Conservation (phyloP, 169 alveolate genomes). For the Eimeria praecox region DNA sequence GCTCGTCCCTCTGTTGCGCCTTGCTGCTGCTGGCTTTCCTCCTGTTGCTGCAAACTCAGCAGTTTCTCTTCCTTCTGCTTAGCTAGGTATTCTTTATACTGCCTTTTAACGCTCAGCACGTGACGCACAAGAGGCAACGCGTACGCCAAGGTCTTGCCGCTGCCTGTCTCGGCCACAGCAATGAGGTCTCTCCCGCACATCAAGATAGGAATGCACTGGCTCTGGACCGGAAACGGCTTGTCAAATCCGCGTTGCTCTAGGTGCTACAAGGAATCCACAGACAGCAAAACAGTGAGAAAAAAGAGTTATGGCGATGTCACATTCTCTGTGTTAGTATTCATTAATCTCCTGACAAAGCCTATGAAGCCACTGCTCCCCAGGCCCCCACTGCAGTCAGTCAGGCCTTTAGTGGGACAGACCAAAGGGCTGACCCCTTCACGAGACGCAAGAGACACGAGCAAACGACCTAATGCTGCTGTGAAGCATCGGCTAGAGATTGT, state of each 20-base stretch:
- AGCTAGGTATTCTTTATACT: slow-evolving; percentile 81
- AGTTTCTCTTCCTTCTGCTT: slow-evolving; percentile 67
- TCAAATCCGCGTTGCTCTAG: slow-evolving; percentile 94
- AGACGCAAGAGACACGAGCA: not conserved
- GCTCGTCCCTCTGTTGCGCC: slow-evolving; percentile 10
- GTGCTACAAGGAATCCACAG: slow-evolving; percentile 44
- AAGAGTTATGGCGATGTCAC: not conserved
- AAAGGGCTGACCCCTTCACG: not conserved
- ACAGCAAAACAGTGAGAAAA: not conserved
- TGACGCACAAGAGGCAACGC: slow-evolving; percentile 98
- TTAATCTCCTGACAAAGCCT: not conserved
- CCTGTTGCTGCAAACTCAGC: slow-evolving; percentile 57
- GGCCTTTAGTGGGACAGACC: not conserved
- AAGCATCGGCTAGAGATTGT: not conserved
- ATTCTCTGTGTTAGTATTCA: not conserved
- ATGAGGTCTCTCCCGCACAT: slow-evolving; percentile 98
- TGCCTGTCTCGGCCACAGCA: slow-evolving; percentile 99
- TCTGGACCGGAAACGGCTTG: slow-evolving; percentile 98
- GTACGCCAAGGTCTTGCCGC: slow-evolving; percentile 99
- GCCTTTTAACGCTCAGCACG: slow-evolving; percentile 95
- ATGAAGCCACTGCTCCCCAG: not conserved
- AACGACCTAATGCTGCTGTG: not conserved
- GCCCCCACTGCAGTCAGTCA: not conserved
- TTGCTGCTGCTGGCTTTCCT: slow-evolving; percentile 14
- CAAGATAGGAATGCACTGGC: slow-evolving; percentile 96